Evolutionary conservation across 139 green algal genomes (phyloP).

Genomic region (Tetraselmis chui): DNA sequence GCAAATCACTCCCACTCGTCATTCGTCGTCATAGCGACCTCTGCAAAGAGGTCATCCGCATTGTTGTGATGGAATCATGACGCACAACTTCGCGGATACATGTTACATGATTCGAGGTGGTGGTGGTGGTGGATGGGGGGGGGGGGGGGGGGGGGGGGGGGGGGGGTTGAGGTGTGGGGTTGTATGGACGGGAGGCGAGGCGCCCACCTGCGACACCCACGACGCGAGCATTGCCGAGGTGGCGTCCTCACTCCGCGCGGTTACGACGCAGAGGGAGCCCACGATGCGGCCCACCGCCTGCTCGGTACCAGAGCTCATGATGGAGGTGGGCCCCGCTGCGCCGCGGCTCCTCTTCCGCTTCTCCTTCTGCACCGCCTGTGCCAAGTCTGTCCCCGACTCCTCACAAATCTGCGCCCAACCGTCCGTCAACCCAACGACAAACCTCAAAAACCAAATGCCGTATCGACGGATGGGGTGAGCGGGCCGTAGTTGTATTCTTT

Average conservation of each 20-base stretch:
- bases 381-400: conserved; percentile 82
- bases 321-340: conserved; percentile 27
- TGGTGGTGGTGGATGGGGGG: not conserved
- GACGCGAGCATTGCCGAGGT: conserved; percentile 81
- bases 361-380: conserved; percentile 57
- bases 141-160: not conserved
- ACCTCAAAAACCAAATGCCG: too few species aligned
- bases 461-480: too few species aligned
- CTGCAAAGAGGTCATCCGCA: too few species aligned
- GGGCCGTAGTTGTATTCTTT: too few species aligned
- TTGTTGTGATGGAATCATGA: not conserved
- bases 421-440: too few species aligned
- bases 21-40: too few species aligned
- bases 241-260: conserved; percentile 68
- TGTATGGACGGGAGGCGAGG: not conserved
- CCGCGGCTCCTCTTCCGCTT: conserved; percentile 29
- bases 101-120: not conserved
- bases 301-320: conserved; percentile 18
- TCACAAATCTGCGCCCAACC: conserved; percentile 82
- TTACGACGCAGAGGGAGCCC: conserved; percentile 84
- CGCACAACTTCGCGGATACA: not conserved
- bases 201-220: conserved; percentile 78
- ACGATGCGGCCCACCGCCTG: conserved; percentile 85
- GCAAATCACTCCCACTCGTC: too few species aligned
- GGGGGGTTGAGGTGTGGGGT: not conserved